A percentile compares a stretch with the other conserved stretches of the same genome.
These are phyloP conservation scores for Fusarium sp. DNA, from an alignment of 2,329 filamentous ascomycete genomes.

Conservation along the genomic window DNA sequence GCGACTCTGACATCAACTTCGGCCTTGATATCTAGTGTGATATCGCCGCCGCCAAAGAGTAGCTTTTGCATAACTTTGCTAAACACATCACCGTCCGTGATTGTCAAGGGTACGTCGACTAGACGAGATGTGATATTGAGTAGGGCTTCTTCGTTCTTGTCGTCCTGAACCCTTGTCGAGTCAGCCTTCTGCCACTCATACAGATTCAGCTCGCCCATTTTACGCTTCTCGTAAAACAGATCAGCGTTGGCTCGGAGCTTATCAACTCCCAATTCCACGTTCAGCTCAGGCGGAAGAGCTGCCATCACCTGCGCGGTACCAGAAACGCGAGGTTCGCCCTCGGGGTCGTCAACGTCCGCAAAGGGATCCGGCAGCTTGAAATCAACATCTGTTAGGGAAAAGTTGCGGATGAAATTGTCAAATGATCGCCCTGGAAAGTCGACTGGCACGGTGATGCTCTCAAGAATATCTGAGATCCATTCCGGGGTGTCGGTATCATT, in stretches of 20 bases:
- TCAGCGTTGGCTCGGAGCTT: conserved; percentile 80
- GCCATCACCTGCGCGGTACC: conserved; percentile 84
- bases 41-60: conserved; percentile 74
- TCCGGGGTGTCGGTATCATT: conserved; percentile 73
- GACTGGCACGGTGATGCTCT: conserved; percentile 83
- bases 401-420: conserved; percentile 85
- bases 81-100: conserved; percentile 83
- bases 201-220: conserved; percentile 83
- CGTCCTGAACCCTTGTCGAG: conserved; percentile 71
- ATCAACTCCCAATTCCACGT: conserved; percentile 82
- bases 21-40: conserved; percentile 80
- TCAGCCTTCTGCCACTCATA: conserved; percentile 84
- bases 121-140: conserved; percentile 81
- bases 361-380: conserved; percentile 85
- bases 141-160: conserved; percentile 65
- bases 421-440: conserved; percentile 84
- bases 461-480: conserved; percentile 84
- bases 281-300: conserved; percentile 83
- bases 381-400: conserved; percentile 84
- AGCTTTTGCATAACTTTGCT: conserved; percentile 81
- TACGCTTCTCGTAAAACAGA: conserved; percentile 78
- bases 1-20: conserved; percentile 83
- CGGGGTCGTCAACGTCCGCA: conserved; percentile 77
- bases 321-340: conserved; percentile 80
- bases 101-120: conserved; percentile 79